Base-by-base conservation (phyloP, 495 filamentous ascomycete genomes). In the Penicillium roqueforti region DNA sequence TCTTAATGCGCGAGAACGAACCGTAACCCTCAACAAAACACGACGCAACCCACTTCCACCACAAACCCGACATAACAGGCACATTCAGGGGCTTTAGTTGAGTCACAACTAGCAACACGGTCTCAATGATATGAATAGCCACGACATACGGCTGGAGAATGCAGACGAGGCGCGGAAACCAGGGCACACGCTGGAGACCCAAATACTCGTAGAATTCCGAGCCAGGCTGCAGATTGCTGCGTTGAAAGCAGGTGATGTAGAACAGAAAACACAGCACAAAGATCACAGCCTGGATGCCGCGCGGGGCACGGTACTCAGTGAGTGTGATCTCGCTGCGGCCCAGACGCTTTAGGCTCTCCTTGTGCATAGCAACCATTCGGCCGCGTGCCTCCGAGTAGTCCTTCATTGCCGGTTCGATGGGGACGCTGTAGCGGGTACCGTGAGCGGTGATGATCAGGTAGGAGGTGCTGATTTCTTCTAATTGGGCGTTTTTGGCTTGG, bases 291-390 rank as follows among this genome's bases (percentile, higher is more conserved):
- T 74, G 55, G 20, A 69, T 32, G 8, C 71, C 65, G 1, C 58
- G 67, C 4, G 84, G 82, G 3, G 68, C 64, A 2, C 68, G 57
- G 65, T 83, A 91, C 47, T 75, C 69, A 37, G 71, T 83, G 40
- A 89, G 72, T 0, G 68, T 74, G 47, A 85, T 76, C 23, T 78
- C 74, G 51, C 77, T 83, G 40, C 80, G 69, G 9, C 77, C 76
- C 1, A 91, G 76, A 0, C 62, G 75, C 16, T 66, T 48, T 4
- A 81, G 67, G 14, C 82, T 79, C 4, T 82, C 79, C 40, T 78
- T 65, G 66, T 87, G 84, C 82, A 93, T 84, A 13, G 80, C 79
- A 54, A 90, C 81, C 26, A 89, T 68, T 32, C 84, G 79, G 38
- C 77, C 64, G 29, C 89, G 80, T 1, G 85, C 71, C 42, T 91